Percentiles rank a stretch among this genome's conserved stretches.
phyloP scores from a whole-genome alignment of 257 asterid species.

The Dorcoceras hygrometricum region DNA sequence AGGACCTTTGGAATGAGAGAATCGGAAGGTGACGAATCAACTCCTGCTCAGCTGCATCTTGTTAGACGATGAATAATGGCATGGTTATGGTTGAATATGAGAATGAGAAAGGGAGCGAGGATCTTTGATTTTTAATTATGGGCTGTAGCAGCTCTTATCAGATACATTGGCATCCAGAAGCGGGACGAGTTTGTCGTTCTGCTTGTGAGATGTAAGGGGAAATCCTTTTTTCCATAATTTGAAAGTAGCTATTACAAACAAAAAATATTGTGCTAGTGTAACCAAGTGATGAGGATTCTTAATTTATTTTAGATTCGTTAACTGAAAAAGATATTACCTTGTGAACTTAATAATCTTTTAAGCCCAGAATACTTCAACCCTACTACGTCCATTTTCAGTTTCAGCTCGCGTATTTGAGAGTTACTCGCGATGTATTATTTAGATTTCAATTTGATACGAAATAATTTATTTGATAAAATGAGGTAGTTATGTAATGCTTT shows the following conservation, averaged over 20 bases:
- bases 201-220: slow-evolving; percentile 42
- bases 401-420: neutral
- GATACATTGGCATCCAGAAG: slow-evolving; percentile 44
- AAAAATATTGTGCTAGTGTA: neutral
- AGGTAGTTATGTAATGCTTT: no score
- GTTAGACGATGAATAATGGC: neutral
- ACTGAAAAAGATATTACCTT: neutral
- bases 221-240: slow-evolving; percentile 16
- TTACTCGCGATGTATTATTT: no score
- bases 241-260: slow-evolving; percentile 23
- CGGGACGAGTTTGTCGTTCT: slow-evolving; percentile 31
- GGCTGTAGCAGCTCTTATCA: slow-evolving; percentile 4
- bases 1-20: neutral
- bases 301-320: no score
- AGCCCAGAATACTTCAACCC: neutral
- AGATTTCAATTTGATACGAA: neutral
- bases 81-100: neutral
- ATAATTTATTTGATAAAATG: neutral
- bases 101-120: neutral
- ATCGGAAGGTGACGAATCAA: neutral
- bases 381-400: neutral
- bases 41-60: neutral
- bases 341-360: neutral
- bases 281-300: no score
- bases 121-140: neutral